These are phyloP conservation scores for Ascocoryne sarcoides DNA, from an alignment of 2,329 filamentous ascomycete genomes.

Conservation along the genomic window DNA sequence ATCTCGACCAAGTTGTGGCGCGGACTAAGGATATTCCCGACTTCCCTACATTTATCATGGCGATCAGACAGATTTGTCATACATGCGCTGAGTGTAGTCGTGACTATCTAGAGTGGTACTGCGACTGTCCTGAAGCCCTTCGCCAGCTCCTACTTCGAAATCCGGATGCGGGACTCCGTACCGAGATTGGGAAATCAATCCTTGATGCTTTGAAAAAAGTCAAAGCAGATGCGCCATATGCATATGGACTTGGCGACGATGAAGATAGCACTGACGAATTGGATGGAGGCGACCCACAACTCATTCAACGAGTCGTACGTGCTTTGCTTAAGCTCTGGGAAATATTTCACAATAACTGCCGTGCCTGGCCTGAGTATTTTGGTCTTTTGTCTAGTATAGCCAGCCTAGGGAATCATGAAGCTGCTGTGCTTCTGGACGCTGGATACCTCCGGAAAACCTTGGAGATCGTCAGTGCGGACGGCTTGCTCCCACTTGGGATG, in stretches of 20 bases:
- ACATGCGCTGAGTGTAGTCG: slow-evolving; percentile 47
- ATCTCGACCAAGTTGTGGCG: slow-evolving; percentile 68
- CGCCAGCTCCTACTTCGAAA: slow-evolving; percentile 57
- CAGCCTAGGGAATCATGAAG: slow-evolving; percentile 49
- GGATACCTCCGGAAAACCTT: slow-evolving; percentile 46
- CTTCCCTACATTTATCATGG: slow-evolving; percentile 45
- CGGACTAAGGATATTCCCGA: slow-evolving; percentile 61
- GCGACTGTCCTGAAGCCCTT: slow-evolving; percentile 45
- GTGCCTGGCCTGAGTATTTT: slow-evolving; percentile 72
- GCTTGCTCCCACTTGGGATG: slow-evolving; percentile 14
- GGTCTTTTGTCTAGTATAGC: slow-evolving; percentile 60
- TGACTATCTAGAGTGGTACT: slow-evolving; percentile 54
- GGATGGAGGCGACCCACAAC: slow-evolving; percentile 26
- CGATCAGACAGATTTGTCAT: slow-evolving; percentile 42
- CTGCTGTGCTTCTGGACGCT: slow-evolving; percentile 48
- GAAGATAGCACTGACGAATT: slow-evolving; percentile 24
- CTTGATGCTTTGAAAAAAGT: slow-evolving; percentile 44
- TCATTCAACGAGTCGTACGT: slow-evolving; percentile 27
- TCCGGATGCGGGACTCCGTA: slow-evolving; percentile 46
- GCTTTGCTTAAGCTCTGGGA: slow-evolving; percentile 51
- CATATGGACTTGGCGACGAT: slow-evolving; percentile 35
- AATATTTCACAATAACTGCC: slow-evolving; percentile 50
- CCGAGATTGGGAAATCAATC: slow-evolving; percentile 42
- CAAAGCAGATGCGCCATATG: slow-evolving; percentile 36
- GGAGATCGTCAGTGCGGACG: slow-evolving; percentile 27